These are phyloP conservation scores for Mycena crocata DNA, from an alignment of 768 basidiomycete species.

Conservation along the genomic window DNA sequence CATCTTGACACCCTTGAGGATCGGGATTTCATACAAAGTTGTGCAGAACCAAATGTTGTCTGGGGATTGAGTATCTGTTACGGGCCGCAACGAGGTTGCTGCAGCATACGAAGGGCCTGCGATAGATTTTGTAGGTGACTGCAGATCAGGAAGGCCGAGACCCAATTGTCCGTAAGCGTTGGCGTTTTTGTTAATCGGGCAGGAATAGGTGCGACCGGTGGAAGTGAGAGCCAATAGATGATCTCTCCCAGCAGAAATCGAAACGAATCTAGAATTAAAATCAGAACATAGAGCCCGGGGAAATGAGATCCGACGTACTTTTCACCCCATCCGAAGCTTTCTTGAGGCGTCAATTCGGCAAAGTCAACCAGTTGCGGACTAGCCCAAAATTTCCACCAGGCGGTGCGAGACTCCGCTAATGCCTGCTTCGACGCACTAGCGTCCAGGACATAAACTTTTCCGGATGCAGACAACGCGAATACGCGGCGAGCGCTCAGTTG, in stretches of 20 bases:
- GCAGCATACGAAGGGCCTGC: conserved; percentile 56
- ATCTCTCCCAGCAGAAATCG: conserved; percentile 78
- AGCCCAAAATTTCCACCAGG: conserved; percentile 76
- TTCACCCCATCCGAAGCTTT: conserved; percentile 72
- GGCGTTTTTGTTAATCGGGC: conserved; percentile 79
- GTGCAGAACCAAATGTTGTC: conserved; percentile 74
- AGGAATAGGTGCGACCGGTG: conserved; percentile 80
- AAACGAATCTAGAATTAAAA: conserved; percentile 65
- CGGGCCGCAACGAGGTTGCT: conserved; percentile 40
- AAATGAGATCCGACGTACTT: conserved; percentile 55
- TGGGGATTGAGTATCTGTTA: conserved; percentile 45
- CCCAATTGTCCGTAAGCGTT: conserved; percentile 91
- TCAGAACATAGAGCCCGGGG: neutral
- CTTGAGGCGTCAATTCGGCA: conserved; percentile 69
- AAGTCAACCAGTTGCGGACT: conserved; percentile 65
- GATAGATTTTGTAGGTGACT: conserved; percentile 54
- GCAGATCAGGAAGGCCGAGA: conserved; percentile 41
- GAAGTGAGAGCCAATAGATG: conserved; percentile 81
- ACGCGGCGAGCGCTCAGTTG: conserved; percentile 70
- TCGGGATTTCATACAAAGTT: conserved; percentile 80
- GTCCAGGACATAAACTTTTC: conserved; percentile 78
- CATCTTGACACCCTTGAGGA: conserved; percentile 70
- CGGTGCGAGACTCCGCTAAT: conserved; percentile 47
- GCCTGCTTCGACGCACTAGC: conserved; percentile 62
- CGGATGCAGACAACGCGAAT: conserved; percentile 84